A percentile compares a stretch with the other conserved stretches of the same genome.
Evolutionary conservation across 441 rosid genomes (phyloP).

Genomic region (Adansonia madagascariensis): DNA sequence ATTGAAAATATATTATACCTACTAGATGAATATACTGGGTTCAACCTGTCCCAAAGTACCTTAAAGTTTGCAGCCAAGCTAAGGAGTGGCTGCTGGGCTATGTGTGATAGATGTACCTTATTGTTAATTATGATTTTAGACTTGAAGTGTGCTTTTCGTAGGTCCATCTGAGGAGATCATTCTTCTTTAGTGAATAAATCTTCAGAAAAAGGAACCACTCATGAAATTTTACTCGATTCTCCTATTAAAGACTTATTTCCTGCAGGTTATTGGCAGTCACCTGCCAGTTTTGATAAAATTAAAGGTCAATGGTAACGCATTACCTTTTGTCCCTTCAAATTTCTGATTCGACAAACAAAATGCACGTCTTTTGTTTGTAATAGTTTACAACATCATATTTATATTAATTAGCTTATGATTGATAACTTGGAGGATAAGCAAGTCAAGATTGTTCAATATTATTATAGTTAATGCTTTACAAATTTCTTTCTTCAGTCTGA

Average conservation of each 20-base stretch:
- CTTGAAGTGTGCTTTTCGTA: constrained; percentile 6
- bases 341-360: neutral
- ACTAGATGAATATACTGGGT: constrained; percentile 9
- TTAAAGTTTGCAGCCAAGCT: constrained; percentile 17
- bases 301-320: neutral
- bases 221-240: constrained; percentile 9
- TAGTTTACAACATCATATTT: neutral
- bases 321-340: neutral
- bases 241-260: constrained; percentile 9
- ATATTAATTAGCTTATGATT: constrained; percentile 9
- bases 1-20: constrained; percentile 2
- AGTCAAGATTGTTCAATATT: constrained; percentile 4
- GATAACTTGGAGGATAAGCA: constrained; percentile 1
- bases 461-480: constrained; percentile 4
- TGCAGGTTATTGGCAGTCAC: neutral
- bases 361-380: neutral
- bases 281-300: constrained; percentile 1
- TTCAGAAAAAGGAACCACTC: neutral
- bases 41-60: constrained; percentile 7
- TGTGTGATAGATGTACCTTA: constrained; percentile 7
- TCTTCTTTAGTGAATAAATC: neutral
- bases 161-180: neutral
- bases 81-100: neutral
- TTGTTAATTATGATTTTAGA: constrained; percentile 13
- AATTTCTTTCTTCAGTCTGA: neutral